Conservation (phyloP, 805 yeast genomes). For the Yamadazyma kitorensis region DNA sequence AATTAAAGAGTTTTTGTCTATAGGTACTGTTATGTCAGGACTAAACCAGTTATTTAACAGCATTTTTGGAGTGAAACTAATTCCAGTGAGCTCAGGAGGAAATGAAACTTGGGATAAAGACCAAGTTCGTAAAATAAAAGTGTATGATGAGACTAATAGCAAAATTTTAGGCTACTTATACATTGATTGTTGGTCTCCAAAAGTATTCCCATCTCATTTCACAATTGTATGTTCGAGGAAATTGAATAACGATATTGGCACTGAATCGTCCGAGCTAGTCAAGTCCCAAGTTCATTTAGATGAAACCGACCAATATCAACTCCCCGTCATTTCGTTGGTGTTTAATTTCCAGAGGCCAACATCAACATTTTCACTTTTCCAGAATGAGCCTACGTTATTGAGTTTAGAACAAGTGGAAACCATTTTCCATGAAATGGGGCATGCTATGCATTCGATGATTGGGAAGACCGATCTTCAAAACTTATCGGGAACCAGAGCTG, state of each 20-base stretch:
- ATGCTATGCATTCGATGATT: constrained; percentile 96
- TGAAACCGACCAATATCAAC: constrained; percentile 58
- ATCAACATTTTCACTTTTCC: constrained; percentile 1
- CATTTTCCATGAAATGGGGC: constrained; percentile 97
- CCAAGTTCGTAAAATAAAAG: constrained; percentile 80
- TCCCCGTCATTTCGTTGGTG: constrained; percentile 86
- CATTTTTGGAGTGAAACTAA: constrained; percentile 75
- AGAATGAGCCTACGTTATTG: constrained; percentile 50
- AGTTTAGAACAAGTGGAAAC: constrained; percentile 85
- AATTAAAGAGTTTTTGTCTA: constrained; percentile 71
- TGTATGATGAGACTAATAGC: constrained; percentile 54
- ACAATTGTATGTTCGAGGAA: constrained; percentile 93
- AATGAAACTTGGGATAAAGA: constrained; percentile 85
- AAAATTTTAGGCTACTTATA: constrained; percentile 74
- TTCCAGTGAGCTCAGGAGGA: constrained; percentile 55
- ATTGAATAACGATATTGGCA: constrained; percentile 49
- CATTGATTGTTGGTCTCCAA: constrained; percentile 80
- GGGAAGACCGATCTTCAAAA: constrained; percentile 90
- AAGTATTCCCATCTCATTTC: constrained; percentile 88
- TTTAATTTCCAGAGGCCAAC: constrained; percentile 64
- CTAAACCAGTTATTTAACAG: constrained; percentile 64
- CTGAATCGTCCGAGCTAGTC: constrained; percentile 23
- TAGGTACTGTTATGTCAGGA: constrained; percentile 85
- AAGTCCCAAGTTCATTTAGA: constrained; percentile 30
- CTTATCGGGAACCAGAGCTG: constrained; percentile 91